Evolutionary conservation across 306 rosid genomes (phyloP).

Genomic region (Prunus kanzakura): DNA sequence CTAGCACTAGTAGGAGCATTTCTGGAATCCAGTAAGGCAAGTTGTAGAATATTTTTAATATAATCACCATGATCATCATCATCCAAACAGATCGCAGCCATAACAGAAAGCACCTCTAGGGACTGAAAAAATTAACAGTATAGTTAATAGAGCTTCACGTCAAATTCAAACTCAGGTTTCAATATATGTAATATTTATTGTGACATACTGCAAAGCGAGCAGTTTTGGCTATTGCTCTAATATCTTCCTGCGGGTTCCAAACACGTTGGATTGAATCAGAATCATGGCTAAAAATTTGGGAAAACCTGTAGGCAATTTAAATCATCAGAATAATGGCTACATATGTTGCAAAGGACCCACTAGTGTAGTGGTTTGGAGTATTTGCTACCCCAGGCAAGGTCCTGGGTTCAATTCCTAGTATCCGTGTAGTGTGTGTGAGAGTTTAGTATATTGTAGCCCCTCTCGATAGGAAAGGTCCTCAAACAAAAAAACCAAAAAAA

Average conservation of each 20-base stretch:
- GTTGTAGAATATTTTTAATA: constrained; percentile 58
- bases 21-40: constrained; percentile 59
- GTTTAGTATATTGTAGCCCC: constrained; percentile 14
- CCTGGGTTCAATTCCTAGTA: too few relatives aligned
- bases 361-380: too few relatives aligned
- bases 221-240: constrained; percentile 80
- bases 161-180: constrained; percentile 2
- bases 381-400: too few relatives aligned
- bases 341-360: constrained; percentile 39
- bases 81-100: constrained; percentile 90
- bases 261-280: constrained; percentile 94
- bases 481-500: too few relatives aligned
- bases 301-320: constrained; percentile 59
- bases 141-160: constrained; percentile 3
- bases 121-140: constrained; percentile 52
- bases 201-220: constrained; percentile 83
- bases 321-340: constrained; percentile 65
- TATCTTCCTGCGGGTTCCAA: constrained; percentile 92
- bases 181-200: constrained; percentile 8
- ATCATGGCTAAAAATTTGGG: constrained; percentile 84
- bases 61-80: constrained; percentile 44
- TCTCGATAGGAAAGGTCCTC: background rate
- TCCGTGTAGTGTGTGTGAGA: too few relatives aligned
- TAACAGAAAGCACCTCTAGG: constrained; percentile 76
- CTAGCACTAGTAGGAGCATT: constrained; percentile 29